Conservation (phyloP, 495 filamentous ascomycete species). For the Filosporella fistucella region DNA sequence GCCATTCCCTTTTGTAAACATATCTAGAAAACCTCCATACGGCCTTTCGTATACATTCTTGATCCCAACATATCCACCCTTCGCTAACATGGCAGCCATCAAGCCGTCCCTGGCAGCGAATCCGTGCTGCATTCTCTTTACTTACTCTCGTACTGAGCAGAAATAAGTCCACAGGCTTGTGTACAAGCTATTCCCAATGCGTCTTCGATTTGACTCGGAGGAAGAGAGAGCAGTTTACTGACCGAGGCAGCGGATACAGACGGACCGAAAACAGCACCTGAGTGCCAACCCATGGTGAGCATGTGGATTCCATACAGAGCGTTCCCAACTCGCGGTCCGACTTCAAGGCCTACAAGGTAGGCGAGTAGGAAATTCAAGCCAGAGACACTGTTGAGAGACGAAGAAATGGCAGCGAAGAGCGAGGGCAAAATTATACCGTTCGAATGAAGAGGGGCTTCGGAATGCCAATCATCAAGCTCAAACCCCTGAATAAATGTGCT, state of each 20-base stretch:
- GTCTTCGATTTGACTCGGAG: conserved; percentile 27
- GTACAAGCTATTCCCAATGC: conserved; percentile 39
- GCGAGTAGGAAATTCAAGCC: conserved; percentile 31
- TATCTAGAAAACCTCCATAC: conserved; percentile 39
- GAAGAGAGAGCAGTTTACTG: conserved; percentile 32
- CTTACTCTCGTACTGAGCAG: conserved; percentile 37
- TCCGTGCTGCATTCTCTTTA: conserved; percentile 43
- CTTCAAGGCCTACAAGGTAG: conserved; percentile 34
- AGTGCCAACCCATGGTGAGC: conserved; percentile 39
- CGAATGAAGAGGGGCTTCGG: conserved; percentile 32
- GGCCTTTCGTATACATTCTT: conserved; percentile 37
- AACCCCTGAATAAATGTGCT: conserved; percentile 37
- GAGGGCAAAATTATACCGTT: conserved; percentile 34
- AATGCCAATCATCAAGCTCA: conserved; percentile 41
- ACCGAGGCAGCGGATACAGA: conserved; percentile 34
- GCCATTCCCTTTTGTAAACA: conserved; percentile 31
- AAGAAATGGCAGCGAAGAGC: conserved; percentile 30
- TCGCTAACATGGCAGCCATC: conserved; percentile 34
- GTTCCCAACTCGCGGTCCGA: conserved; percentile 35
- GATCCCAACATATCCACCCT: conserved; percentile 36
- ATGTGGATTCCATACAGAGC: conserved; percentile 35
- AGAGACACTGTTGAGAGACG: not conserved
- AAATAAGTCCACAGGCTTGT: conserved; percentile 37
- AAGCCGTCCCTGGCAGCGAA: conserved; percentile 42
- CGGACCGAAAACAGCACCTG: conserved; percentile 39